Conservation (phyloP, 345 rosid species). For the Gossypium rotundifolium region DNA sequence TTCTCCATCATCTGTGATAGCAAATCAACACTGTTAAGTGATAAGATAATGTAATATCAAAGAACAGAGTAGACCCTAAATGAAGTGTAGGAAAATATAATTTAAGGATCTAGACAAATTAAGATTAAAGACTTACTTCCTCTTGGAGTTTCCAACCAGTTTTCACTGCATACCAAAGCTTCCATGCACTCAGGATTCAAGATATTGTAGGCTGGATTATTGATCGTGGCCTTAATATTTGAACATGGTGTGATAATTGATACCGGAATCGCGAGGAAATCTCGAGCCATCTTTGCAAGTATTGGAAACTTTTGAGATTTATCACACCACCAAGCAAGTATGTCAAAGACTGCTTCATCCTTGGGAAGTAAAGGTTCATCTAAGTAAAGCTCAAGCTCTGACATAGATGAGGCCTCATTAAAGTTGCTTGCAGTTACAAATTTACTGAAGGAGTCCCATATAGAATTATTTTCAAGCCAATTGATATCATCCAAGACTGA, state of each 20-base stretch:
- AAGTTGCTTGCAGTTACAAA: background rate
- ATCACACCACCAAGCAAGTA: background rate
- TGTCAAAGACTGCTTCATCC: background rate
- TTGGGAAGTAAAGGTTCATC: background rate
- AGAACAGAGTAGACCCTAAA: background rate
- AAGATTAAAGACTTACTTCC: too few relatives aligned
- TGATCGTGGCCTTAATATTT: too few relatives aligned
- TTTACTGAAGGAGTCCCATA: background rate
- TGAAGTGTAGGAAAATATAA: too few relatives aligned
- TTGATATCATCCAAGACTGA: background rate
- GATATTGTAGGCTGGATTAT: too few relatives aligned
- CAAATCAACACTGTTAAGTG: background rate
- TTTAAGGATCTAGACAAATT: too few relatives aligned
- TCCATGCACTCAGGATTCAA: too few relatives aligned
- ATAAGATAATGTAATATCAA: background rate
- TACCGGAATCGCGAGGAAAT: too few relatives aligned
- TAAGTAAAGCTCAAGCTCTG: background rate
- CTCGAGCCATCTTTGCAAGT: background rate
- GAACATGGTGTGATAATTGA: too few relatives aligned
- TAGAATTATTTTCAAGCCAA: too few relatives aligned
- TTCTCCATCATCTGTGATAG: background rate
- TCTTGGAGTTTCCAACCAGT: too few relatives aligned
- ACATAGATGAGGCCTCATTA: background rate
- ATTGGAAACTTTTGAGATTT: background rate
- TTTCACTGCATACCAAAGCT: too few relatives aligned